Conservation (phyloP, 2,329 filamentous ascomycete species). For the Diaporthe sp. region DNA sequence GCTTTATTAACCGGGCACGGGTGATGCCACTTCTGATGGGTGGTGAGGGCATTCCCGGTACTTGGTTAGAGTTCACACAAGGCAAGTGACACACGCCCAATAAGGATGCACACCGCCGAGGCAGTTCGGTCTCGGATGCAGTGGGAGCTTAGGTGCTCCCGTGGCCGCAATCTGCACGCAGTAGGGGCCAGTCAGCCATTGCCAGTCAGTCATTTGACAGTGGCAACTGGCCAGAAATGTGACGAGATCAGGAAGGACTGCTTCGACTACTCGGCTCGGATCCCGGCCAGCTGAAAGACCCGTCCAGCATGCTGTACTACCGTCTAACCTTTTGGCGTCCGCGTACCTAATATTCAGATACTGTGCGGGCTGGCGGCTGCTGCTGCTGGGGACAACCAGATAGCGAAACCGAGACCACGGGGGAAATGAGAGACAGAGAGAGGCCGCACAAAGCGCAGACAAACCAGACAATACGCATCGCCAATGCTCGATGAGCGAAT, state of each 20-base stretch:
- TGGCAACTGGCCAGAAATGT: constrained; percentile 1
- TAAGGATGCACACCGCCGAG: background rate
- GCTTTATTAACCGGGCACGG: constrained; percentile 17
- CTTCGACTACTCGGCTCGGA: constrained; percentile 3
- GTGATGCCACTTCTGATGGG: constrained; percentile 8
- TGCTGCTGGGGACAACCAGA: background rate
- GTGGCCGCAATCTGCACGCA: background rate
- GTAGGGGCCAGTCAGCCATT: background rate
- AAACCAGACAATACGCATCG: background rate
- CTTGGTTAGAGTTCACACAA: constrained; percentile 18
- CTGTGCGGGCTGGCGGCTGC: background rate
- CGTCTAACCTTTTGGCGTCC: background rate
- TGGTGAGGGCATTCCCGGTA: constrained; percentile 14
- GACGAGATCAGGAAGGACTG: background rate
- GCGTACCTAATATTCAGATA: background rate
- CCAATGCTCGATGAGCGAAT: background rate
- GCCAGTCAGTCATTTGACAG: constrained; percentile 1
- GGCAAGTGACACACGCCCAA: background rate
- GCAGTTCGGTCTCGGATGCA: background rate
- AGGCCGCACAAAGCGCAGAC: constrained; percentile 19
- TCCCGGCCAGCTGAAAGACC: constrained; percentile 16
- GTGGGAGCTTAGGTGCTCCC: constrained; percentile 13
- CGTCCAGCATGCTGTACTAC: constrained; percentile 3
- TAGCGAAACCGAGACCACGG: background rate
- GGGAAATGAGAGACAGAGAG: background rate